Evolutionary conservation across 2,329 filamentous ascomycete genomes (phyloP).

Genomic region (Tolypocladium cylindrosporum): DNA sequence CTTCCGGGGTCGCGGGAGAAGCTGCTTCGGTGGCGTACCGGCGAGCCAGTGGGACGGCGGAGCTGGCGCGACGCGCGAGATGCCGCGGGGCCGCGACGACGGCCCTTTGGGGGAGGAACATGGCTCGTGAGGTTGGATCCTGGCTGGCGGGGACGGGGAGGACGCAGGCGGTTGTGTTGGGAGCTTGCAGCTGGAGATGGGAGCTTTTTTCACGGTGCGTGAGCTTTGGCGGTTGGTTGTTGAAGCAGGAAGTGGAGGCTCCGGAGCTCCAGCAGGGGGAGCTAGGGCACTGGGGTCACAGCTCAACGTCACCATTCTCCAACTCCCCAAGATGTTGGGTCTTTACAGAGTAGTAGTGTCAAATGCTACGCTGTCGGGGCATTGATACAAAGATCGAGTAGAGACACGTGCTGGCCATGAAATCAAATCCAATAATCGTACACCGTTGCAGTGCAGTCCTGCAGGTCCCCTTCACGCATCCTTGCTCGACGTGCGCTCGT

Average conservation of each 20-base stretch:
- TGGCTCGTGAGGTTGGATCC: slow-evolving; percentile 3
- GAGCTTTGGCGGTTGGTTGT: neutral
- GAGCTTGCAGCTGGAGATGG: neutral
- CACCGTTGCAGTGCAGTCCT: neutral
- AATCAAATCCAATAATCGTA: neutral
- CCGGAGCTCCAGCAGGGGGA: neutral
- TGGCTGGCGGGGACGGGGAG: neutral
- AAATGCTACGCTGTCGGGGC: neutral
- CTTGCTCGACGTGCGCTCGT: slow-evolving; percentile 69
- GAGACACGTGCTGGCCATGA: neutral
- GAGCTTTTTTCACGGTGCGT: neutral
- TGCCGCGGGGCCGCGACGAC: slow-evolving; percentile 11
- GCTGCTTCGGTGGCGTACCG: slow-evolving; percentile 14
- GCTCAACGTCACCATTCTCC: neutral
- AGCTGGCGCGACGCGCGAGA: slow-evolving; percentile 5
- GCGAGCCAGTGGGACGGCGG: slow-evolving; percentile 9
- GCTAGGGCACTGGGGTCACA: neutral
- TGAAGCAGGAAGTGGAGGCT: neutral
- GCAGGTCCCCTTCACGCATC: slow-evolving; percentile 35
- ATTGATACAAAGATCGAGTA: neutral
- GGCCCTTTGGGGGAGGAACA: slow-evolving; percentile 16
- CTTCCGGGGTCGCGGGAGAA: neutral
- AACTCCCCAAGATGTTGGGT: neutral
- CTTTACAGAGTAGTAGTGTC: too few relatives aligned
- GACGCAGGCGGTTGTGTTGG: neutral